Percentiles rank a stretch among this genome's conserved stretches.
Conservation (phyloP, 2,329 filamentous ascomycete genomes). For the Clathrospora elynae region DNA sequence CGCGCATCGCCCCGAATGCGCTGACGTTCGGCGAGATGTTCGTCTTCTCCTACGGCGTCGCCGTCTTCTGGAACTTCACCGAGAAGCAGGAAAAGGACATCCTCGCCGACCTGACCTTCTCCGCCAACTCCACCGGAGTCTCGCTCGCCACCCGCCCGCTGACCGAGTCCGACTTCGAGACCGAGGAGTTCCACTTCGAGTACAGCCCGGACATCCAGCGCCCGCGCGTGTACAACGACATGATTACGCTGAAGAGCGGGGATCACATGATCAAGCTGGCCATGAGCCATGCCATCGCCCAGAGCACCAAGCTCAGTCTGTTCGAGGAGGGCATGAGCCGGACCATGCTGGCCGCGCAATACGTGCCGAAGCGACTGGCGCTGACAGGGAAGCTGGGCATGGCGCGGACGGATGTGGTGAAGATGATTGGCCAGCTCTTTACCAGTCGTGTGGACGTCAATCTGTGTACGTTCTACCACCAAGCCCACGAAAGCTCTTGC, state of each 20-base stretch:
- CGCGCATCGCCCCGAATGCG: conserved; percentile 68
- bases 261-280: conserved; percentile 99
- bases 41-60: conserved; percentile 94
- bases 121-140: conserved; percentile 66
- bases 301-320: conserved; percentile 93
- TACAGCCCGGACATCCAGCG: conserved; percentile 86
- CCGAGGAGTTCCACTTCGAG: conserved; percentile 97
- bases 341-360: conserved; percentile 90
- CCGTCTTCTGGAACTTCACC: conserved; percentile 98
- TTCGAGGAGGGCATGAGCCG: conserved; percentile 96
- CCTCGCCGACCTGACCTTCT: conserved; percentile 91
- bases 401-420: conserved; percentile 88
- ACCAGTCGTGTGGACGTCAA: conserved; percentile 97
- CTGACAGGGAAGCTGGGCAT: conserved; percentile 89
- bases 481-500: neutral
- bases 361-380: conserved; percentile 86
- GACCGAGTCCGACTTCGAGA: conserved; percentile 91
- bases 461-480: conserved; percentile 71
- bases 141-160: conserved; percentile 79
- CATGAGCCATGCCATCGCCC: conserved; percentile 95
- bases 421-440: conserved; percentile 87
- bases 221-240: conserved; percentile 96
- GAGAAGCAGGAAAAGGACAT: conserved; percentile 96
- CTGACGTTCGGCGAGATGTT: conserved; percentile 93
- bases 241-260: conserved; percentile 93